A percentile compares a stretch with the other conserved stretches of the same genome.
These are phyloP conservation scores for Trichoderma sp. DNA, from an alignment of 2,329 filamentous ascomycete genomes.

Conservation along the genomic window DNA sequence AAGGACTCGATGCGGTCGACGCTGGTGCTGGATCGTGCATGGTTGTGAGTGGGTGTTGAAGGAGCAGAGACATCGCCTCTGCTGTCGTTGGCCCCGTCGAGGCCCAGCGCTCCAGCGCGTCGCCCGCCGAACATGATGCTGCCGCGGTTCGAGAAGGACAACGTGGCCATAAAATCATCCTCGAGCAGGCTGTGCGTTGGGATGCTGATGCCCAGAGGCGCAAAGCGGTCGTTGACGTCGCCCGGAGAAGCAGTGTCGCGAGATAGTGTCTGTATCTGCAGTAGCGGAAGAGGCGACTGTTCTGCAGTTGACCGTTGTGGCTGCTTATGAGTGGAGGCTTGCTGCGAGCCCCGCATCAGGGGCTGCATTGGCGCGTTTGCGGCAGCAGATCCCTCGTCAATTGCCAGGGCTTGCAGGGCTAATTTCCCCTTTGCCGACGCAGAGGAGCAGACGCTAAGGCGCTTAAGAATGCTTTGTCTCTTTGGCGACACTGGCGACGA, in stretches of 20 bases:
- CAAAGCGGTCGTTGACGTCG: conserved; percentile 42
- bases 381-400: conserved; percentile 21
- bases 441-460: conserved; percentile 33
- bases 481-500: conserved; percentile 11
- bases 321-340: conserved; percentile 26
- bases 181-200: conserved; percentile 59
- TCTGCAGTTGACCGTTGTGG: conserved; percentile 14
- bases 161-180: conserved; percentile 56
- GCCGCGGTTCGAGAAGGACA: conserved; percentile 64
- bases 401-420: conserved; percentile 28
- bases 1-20: conserved; percentile 16
- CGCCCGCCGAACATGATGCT: conserved; percentile 62
- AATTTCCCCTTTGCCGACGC: conserved; percentile 31
- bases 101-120: conserved; percentile 27
- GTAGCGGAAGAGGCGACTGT: conserved; percentile 9
- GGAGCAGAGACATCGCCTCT: conserved; percentile 17
- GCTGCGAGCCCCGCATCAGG: conserved; percentile 31
- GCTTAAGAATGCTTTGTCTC: conserved; percentile 30
- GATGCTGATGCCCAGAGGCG: conserved; percentile 57
- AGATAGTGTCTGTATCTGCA: conserved; percentile 10
- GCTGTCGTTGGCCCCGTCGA: conserved; percentile 24
- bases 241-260: conserved; percentile 30
- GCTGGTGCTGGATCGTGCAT: conserved; percentile 14
- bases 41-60: conserved; percentile 10
- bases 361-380: conserved; percentile 22